Conservation (phyloP, 306 rosid genomes). For the Cajanus cajan region DNA sequence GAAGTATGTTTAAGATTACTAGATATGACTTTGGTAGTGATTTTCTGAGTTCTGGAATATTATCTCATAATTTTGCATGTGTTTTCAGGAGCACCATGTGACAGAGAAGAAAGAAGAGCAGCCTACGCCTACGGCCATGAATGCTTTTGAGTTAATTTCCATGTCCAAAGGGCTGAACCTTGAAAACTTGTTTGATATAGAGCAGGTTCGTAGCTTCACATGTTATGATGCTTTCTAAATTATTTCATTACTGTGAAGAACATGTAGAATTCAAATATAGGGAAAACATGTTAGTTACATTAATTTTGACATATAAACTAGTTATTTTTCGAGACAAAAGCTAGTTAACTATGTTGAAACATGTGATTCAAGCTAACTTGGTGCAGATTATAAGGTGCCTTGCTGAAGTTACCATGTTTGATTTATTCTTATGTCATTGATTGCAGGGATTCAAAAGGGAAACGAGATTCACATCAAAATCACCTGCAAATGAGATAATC, state of each 20-base stretch:
- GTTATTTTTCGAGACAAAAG: neutral
- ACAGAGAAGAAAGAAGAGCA: slow-evolving; percentile 95
- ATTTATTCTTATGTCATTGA: neutral
- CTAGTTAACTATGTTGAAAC: neutral
- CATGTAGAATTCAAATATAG: slow-evolving; percentile 4
- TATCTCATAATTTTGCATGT: slow-evolving; percentile 26
- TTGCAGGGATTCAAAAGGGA: slow-evolving; percentile 86
- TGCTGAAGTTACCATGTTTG: neutral
- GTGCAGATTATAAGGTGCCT: neutral
- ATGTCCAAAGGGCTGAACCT: slow-evolving; percentile 98
- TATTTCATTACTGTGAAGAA: neutral
- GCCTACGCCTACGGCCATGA: slow-evolving; percentile 83
- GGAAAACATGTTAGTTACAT: neutral
- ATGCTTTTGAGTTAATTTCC: slow-evolving; percentile 93
- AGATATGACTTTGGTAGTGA: neutral
- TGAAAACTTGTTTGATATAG: slow-evolving; percentile 80
- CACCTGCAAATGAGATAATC: slow-evolving; percentile 86
- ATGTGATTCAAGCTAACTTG: neutral
- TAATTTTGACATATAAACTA: neutral
- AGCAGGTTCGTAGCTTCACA: slow-evolving; percentile 61
- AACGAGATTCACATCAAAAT: slow-evolving; percentile 93
- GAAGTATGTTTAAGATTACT: slow-evolving; percentile 65
- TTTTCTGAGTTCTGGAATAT: slow-evolving; percentile 23
- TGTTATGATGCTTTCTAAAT: slow-evolving; percentile 15
- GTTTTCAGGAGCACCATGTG: slow-evolving; percentile 86